phyloP scores from a whole-genome alignment of 148 eudicot species.

The Simmondsia chinensis region DNA sequence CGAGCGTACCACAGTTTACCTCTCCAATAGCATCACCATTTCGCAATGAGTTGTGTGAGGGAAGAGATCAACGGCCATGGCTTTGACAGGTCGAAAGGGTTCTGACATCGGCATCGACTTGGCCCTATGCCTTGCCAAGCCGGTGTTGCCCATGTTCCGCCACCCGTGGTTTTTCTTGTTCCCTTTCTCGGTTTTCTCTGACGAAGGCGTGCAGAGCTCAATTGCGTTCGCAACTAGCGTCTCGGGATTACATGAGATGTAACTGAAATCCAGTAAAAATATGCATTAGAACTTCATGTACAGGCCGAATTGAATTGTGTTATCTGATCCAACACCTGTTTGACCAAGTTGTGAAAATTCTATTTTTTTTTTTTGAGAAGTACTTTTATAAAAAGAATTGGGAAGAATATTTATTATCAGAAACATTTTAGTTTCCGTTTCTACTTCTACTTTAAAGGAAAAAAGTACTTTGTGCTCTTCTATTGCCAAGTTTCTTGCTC shows the following conservation, averaged over 20 bases:
- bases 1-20: too few species aligned
- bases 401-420: too few species aligned
- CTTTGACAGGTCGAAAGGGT: constrained; percentile 79
- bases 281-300: background rate
- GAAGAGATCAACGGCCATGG: constrained; percentile 96
- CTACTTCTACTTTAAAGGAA: too few species aligned
- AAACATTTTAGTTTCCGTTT: too few species aligned
- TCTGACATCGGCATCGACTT: constrained; percentile 88
- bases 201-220: constrained; percentile 85
- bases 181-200: constrained; percentile 49
- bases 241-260: constrained; percentile 94
- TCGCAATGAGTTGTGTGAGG: constrained; percentile 97
- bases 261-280: constrained; percentile 33
- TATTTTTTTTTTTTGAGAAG: too few species aligned
- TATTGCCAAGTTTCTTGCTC: too few species aligned
- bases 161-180: constrained; percentile 53
- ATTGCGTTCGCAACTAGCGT: constrained; percentile 91
- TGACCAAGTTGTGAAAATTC: too few species aligned
- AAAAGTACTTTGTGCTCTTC: too few species aligned
- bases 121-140: constrained; percentile 82
- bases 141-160: constrained; percentile 81
- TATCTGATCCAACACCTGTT: too few species aligned
- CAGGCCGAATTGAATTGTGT: background rate
- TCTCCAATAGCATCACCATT: constrained; percentile 88
- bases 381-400: too few species aligned